Base-by-base conservation (phyloP, 2,329 filamentous ascomycete genomes). In the Nothophoma quercina region DNA sequence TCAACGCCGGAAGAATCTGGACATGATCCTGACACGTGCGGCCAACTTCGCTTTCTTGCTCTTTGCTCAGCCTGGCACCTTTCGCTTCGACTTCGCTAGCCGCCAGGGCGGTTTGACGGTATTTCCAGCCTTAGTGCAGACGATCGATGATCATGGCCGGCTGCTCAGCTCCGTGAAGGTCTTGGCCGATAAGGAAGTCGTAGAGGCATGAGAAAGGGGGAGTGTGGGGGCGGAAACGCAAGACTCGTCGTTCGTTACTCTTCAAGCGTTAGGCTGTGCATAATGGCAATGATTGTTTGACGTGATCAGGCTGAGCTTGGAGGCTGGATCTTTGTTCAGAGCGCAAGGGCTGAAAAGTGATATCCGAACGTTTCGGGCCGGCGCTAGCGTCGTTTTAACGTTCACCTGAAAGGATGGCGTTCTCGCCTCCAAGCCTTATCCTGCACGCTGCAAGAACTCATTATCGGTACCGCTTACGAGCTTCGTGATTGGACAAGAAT, bases 1-100 rank as follows among this genome's bases (percentile, higher is more conserved):
- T 32, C 49, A 66, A 36, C 59, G 70, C 2, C 50, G 49, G 2
- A 58, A 50, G 19, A 71, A 74, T 44, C 44, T 74, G 13, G 59
- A 70, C 34, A 63, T 68, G 58, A 68, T 74, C 9, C 45, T 71
- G 13, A 59, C 60, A 21, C 66, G 65, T 10, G 59, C 68, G 12
- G 64, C 67, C 7, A 56, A 59, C 7, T 56, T 71, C 19, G 68
- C 64, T 8, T 68, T 65, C 16, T 28, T 69, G 3, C 52, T 73
- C 4, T 71, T 72, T 45, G 57, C 62, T 13, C 70, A 74, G 43
- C 70, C 69, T 16, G 63, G 65, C 6, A 56, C 55, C 5, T 74
- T 65, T 33, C 32, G 45, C 1, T 71, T 73, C 21, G 62, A 69
- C 5, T 73, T 70, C 22, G 36, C 29, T 9, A 50, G 43, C n/a